Base-by-base conservation (phyloP, 2,329 filamentous ascomycete genomes). In the Claviceps humidiphila region DNA sequence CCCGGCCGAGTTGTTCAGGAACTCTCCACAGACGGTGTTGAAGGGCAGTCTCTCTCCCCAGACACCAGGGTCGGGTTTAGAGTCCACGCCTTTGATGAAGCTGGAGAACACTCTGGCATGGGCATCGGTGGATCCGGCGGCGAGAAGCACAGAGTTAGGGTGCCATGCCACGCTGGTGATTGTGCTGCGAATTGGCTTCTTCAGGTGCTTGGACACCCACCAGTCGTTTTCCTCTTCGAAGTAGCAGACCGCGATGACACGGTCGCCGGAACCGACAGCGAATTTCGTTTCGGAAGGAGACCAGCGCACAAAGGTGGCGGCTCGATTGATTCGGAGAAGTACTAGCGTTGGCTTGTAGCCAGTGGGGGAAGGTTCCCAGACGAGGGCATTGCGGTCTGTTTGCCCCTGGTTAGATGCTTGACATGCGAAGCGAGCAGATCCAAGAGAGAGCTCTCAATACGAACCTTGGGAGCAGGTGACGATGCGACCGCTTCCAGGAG, bases 151-250 rank as follows among this genome's bases (percentile, higher is more conserved):
- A 9, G 87, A 94, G 76, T 98, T 98, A 39, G 93, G 93, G 70
- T 98, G 93, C 93, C 93, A 98, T 53, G 85, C 84, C 45, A 98
- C 82, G 16, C 87, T 89, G 52, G 93, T 97, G 62, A 98, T 91
- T 53, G 93, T 98, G 67, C 89, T 95, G 59, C 91, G 87, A 63
- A 98, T 95, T 20, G 93, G 93, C 79, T 97, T 98, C 81, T 97
- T 97, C 65, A 98, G 73, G 71, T 98, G 93, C 77, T 98, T 98
- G 40, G 90, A 96, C 43, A 98, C 91, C 93, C 93, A 98, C 93
- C 93, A 98, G 74, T 98, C 90, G 71, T 98, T 96, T 71, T 98
- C 93, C 68, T 95, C 88, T 66, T 98, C 93, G 62, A 98, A 98
- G 74, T 97, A 97, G 77, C 93, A 98, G 60, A 97, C 80, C 42